These are phyloP conservation scores for Lycium ferocissimum DNA, from an alignment of 257 asterid species.

Conservation along the genomic window DNA sequence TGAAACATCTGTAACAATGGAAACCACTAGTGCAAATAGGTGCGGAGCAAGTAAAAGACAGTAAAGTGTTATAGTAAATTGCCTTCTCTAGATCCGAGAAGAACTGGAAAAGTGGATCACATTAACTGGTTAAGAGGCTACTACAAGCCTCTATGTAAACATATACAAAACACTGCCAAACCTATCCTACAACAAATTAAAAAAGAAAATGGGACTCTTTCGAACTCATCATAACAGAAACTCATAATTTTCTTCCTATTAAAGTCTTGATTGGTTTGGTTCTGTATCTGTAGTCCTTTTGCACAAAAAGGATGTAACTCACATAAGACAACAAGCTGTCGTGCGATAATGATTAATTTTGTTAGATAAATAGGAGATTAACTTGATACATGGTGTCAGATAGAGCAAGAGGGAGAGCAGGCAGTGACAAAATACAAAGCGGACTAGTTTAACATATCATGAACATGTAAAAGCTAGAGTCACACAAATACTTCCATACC, in stretches of 20 bases:
- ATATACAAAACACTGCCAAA: neutral
- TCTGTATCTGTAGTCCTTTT: neutral
- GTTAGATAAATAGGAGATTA: neutral
- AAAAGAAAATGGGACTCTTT: slow-evolving; percentile 5
- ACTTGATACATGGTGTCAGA: slow-evolving; percentile 1
- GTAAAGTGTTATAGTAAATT: neutral
- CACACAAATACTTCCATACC: slow-evolving; percentile 44
- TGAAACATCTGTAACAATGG: neutral
- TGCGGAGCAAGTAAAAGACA: neutral
- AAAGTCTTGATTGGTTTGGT: neutral
- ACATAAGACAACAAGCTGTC: neutral
- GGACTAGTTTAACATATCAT: slow-evolving; percentile 9
- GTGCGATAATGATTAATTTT: neutral
- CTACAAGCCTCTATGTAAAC: neutral
- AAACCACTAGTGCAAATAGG: neutral
- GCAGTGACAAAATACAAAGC: neutral
- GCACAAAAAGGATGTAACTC: neutral
- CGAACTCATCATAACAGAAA: neutral
- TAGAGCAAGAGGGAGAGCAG: slow-evolving; percentile 9
- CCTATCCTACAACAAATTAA: neutral
- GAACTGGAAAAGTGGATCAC: neutral
- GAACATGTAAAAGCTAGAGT: neutral
- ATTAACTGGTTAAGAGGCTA: neutral
- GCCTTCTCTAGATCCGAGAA: neutral
- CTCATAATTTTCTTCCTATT: neutral